Evolutionary conservation across 2,329 filamentous ascomycete genomes (phyloP).

Genomic region (Phymatotrichopsis omnivora): DNA sequence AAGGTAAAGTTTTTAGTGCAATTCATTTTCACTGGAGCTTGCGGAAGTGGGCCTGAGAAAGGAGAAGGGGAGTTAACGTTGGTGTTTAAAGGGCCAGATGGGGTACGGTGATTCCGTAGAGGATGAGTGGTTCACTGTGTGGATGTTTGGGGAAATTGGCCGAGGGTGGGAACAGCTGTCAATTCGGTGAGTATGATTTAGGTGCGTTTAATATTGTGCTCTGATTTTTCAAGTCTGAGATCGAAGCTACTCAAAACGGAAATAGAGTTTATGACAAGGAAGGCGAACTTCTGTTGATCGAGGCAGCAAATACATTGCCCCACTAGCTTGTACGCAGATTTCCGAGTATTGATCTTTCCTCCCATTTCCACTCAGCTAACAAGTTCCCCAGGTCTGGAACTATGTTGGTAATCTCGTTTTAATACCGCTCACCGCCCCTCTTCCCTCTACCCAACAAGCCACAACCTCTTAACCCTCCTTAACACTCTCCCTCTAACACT

Average conservation of each 20-base stretch:
- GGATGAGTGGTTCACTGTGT: slow-evolving; percentile 96
- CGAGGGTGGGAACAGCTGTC: slow-evolving; percentile 62
- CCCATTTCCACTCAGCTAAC: slow-evolving; percentile 1
- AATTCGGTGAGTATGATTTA: too few relatives aligned
- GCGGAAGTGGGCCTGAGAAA: too few relatives aligned
- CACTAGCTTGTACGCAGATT: slow-evolving; percentile 83
- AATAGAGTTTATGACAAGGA: slow-evolving; percentile 68
- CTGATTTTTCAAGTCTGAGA: too few relatives aligned
- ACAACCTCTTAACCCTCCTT: slow-evolving; percentile 42
- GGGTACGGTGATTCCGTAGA: slow-evolving; percentile 92
- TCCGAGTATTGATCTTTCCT: slow-evolving; percentile 47
- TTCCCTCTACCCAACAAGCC: slow-evolving; percentile 35
- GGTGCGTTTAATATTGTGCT: too few relatives aligned
- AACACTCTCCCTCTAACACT: slow-evolving; percentile 46
- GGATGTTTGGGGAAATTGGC: slow-evolving; percentile 71
- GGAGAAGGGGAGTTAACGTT: slow-evolving; percentile 39
- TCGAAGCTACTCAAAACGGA: slow-evolving; percentile 8
- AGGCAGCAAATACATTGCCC: slow-evolving; percentile 79
- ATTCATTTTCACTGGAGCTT: slow-evolving; percentile 61
- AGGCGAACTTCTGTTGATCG: slow-evolving; percentile 89
- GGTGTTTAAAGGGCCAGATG: slow-evolving; percentile 51
- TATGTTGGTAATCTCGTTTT: slow-evolving; percentile 65
- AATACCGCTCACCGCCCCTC: slow-evolving; percentile 47
- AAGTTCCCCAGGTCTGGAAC: slow-evolving; percentile 61
- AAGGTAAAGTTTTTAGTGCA: slow-evolving; percentile 92